A percentile compares a stretch with the other conserved stretches of the same genome.
These are phyloP conservation scores for Barnettozyma wickerhamii DNA, from an alignment of 805 yeast genomes.

Conservation along the genomic window DNA sequence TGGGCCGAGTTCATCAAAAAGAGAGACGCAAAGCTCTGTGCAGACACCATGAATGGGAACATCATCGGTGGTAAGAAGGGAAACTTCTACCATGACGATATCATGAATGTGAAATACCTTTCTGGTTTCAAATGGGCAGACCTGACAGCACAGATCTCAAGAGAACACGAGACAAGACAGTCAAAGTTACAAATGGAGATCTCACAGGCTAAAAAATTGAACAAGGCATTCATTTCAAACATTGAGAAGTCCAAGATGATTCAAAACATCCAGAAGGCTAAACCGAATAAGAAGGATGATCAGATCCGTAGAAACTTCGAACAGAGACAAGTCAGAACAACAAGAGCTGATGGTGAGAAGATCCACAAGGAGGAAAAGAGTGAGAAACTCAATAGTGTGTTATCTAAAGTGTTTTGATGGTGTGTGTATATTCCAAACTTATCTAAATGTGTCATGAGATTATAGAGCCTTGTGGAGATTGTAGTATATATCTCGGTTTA, in stretches of 20 bases:
- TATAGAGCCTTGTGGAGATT: too few species aligned
- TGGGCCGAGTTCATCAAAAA: conserved; percentile 92
- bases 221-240: conserved; percentile 76
- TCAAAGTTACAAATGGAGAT: conserved; percentile 84
- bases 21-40: conserved; percentile 84
- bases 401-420: conserved; percentile 24
- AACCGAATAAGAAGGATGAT: conserved; percentile 30
- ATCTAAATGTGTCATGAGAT: background rate
- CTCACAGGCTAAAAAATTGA: conserved; percentile 81
- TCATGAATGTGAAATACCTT: conserved; percentile 83
- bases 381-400: conserved; percentile 34
- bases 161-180: conserved; percentile 84
- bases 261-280: conserved; percentile 45
- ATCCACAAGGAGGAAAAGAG: conserved; percentile 38
- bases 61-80: conserved; percentile 90
- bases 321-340: conserved; percentile 65
- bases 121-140: conserved; percentile 95
- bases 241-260: conserved; percentile 86
- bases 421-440: conserved; percentile 1
- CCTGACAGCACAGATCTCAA: conserved; percentile 87
- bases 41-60: conserved; percentile 81
- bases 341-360: conserved; percentile 58
- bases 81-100: conserved; percentile 88
- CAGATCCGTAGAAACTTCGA: conserved; percentile 56
- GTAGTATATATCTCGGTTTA: too few species aligned